Evolutionary conservation across 2,329 filamentous ascomycete species (phyloP), one percentile per base, ranked within the genome.

Genomic region (Alternaria brassicicola): DNA sequence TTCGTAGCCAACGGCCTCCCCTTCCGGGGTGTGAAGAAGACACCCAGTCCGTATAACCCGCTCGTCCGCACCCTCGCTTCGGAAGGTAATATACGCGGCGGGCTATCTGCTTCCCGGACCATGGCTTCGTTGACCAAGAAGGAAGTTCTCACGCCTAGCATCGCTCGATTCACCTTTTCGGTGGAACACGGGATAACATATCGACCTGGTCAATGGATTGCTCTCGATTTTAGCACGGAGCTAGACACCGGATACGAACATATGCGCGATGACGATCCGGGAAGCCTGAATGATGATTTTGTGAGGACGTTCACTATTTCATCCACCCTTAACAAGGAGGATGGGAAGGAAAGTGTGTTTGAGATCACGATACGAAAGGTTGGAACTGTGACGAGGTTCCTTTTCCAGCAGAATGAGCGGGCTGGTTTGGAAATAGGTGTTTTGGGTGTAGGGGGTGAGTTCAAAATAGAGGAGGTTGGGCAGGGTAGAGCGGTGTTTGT

Each of bases 291-390:
- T 67, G 92, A 96, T 71, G 92, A 97, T 72, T 93, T 87, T 61
- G 81, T 95, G 4, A 82, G 92, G 26, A 96, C 92, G 0, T 96
- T 96, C 70, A 96, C 92, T 2, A 84, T 96, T 0, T 91, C 89
- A 1, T 91, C 84, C 2, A 76, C 80, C 1, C 85, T 88, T 1
- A 25, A 7, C 19, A 3, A 36, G 12, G 4, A 26, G 62, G 21
- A 0, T n/a, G 23, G 2, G 1, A 35, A 64, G 2, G 71, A 73
- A 2, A 69, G 81, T 33, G 82, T 88, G 67, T 83, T 95, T 55
- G 88, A 93, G 66, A 88, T 96, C 61, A 94, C 90, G 4, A 85
- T 88, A 1, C 79, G 90, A 15, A 86, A 82, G 52, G 85, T 92
- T 42, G 92, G 92, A 0, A 82, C 84, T 0, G 90, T 87, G 5